phyloP scores from a whole-genome alignment of 768 basidiomycete genomes.

The Leccinellum albellum region DNA sequence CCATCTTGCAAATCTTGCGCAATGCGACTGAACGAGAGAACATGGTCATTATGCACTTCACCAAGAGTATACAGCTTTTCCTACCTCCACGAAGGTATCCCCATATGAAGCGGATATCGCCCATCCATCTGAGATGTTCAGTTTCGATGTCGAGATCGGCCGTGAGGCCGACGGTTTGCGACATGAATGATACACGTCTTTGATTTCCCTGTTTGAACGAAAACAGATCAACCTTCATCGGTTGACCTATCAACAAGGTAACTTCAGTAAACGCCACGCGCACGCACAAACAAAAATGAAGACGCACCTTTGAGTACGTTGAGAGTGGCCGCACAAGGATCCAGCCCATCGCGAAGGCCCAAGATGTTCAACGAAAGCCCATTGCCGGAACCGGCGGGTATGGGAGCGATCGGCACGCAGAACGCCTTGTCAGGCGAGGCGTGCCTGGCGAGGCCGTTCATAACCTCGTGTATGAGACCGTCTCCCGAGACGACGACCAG shows the following conservation, averaged over 20 bases:
- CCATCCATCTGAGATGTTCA: slow-evolving; percentile 84
- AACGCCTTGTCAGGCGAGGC: slow-evolving; percentile 58
- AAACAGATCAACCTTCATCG: slow-evolving; percentile 75
- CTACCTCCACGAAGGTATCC: slow-evolving; percentile 70
- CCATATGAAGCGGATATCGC: slow-evolving; percentile 69
- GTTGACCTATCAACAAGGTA: slow-evolving; percentile 44
- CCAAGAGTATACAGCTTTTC: slow-evolving; percentile 11
- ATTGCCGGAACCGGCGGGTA: slow-evolving; percentile 84
- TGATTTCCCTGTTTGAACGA: slow-evolving; percentile 68
- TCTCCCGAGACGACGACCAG: slow-evolving; percentile 79
- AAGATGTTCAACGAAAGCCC: slow-evolving; percentile 70
- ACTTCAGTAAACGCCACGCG: background rate
- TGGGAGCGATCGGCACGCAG: slow-evolving; percentile 64
- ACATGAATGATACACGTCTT: slow-evolving; percentile 73
- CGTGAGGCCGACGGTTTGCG: slow-evolving; percentile 79
- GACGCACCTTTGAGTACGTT: slow-evolving; percentile 71
- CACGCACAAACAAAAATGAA: background rate
- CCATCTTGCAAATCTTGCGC: slow-evolving; percentile 63
- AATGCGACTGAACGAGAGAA: slow-evolving; percentile 44
- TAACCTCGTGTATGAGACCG: slow-evolving; percentile 75
- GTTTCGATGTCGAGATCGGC: slow-evolving; percentile 84
- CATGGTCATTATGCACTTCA: background rate
- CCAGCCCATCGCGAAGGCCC: slow-evolving; percentile 64
- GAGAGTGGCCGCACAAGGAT: slow-evolving; percentile 67
- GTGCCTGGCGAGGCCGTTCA: slow-evolving; percentile 79